phyloP scores from a whole-genome alignment of 768 basidiomycete genomes.

The Nevesoporus exiguus region DNA sequence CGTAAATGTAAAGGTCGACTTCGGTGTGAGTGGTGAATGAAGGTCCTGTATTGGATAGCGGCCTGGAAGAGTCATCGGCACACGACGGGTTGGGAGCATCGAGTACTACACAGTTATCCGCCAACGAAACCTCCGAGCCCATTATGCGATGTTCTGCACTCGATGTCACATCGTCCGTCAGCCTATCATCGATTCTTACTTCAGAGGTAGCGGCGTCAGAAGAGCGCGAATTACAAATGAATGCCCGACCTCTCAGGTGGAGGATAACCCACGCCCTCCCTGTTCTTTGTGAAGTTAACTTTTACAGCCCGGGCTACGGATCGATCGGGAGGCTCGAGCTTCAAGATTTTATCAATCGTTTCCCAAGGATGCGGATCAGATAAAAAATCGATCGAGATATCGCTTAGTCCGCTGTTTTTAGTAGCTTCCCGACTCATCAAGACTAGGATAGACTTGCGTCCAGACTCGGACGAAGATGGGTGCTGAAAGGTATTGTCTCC shows the following conservation, averaged over 20 bases:
- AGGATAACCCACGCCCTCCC: slow-evolving; percentile 28
- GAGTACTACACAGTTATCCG: not conserved
- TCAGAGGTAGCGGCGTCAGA: not conserved
- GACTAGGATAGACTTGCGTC: not conserved
- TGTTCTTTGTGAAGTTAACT: slow-evolving; percentile 20
- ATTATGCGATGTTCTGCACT: not conserved
- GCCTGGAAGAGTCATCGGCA: not conserved
- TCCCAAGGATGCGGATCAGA: slow-evolving; percentile 32
- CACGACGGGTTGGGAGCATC: not conserved
- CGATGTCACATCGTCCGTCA: not conserved
- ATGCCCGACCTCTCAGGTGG: not conserved
- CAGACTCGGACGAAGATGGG: not conserved
- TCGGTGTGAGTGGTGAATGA: not conserved
- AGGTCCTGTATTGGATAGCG: not conserved
- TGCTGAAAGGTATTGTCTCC: not conserved
- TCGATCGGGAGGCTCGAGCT: slow-evolving; percentile 9
- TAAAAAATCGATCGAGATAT: slow-evolving; percentile 23
- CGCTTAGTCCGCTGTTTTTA: not conserved
- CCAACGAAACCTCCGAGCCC: not conserved
- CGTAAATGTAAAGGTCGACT: not conserved
- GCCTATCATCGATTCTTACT: not conserved
- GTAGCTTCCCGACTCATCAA: not conserved
- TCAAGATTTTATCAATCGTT: slow-evolving; percentile 28
- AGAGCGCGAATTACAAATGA: not conserved
- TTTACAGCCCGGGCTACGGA: not conserved